phyloP scores from a whole-genome alignment of 106 monocot genomes.

The Hemerocallis citrina region DNA sequence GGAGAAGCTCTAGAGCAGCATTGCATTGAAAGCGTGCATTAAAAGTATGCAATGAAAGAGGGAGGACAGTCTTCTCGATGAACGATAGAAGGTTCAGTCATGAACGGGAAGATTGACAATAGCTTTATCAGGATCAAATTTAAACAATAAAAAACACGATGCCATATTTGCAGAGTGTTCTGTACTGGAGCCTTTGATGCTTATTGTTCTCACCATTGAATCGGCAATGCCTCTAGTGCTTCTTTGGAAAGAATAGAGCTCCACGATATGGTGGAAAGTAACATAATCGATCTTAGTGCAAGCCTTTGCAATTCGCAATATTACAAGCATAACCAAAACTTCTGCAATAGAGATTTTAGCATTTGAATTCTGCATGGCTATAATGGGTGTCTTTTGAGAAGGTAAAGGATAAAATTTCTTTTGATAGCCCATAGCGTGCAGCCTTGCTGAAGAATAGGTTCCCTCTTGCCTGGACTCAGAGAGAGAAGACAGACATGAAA shows the following conservation, averaged over 20 bases:
- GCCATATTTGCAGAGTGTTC: conserved; percentile 43
- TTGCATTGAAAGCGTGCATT: conserved; percentile 9
- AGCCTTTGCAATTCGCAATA: conserved; percentile 28
- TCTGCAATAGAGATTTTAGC: no score
- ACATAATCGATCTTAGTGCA: conserved; percentile 16
- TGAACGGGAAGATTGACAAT: conserved; percentile 10
- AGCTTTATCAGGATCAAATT: conserved; percentile 25
- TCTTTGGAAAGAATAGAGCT: conserved; percentile 25
- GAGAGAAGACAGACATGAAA: no score
- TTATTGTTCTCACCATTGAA: conserved; percentile 30
- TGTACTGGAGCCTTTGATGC: conserved; percentile 14
- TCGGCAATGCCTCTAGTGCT: conserved; percentile 8
- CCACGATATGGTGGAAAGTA: conserved; percentile 45
- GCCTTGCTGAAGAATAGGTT: no score
- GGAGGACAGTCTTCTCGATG: conserved; percentile 20
- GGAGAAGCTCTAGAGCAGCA: conserved; percentile 35
- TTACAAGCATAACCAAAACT: conserved; percentile 15
- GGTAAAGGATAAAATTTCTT: no score
- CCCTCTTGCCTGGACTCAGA: no score
- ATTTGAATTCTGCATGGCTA: no score
- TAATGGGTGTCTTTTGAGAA: no score
- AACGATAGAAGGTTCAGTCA: conserved; percentile 38
- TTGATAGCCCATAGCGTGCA: no score
- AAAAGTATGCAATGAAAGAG: conserved; percentile 21
- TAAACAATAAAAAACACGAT: conserved; percentile 49